A percentile compares a stretch with the other conserved stretches of the same genome.
phyloP scores from a whole-genome alignment of 768 basidiomycete species.

The Dentipellis fragilis region DNA sequence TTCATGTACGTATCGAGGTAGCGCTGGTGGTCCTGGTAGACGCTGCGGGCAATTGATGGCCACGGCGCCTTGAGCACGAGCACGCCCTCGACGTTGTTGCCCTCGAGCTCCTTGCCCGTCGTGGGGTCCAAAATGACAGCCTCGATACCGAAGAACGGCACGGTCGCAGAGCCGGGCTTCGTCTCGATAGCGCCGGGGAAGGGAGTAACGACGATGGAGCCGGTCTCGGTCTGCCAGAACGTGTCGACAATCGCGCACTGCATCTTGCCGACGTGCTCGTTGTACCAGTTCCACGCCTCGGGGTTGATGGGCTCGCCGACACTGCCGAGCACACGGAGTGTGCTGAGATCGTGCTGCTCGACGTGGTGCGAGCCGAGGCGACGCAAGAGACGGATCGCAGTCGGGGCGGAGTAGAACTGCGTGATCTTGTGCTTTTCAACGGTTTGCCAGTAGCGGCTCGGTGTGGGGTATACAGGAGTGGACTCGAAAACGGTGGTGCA shows the following conservation, averaged over 20 bases:
- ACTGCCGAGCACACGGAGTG: conserved; percentile 78
- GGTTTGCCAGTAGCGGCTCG: conserved; percentile 93
- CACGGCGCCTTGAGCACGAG: conserved; percentile 80
- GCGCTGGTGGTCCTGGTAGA: conserved; percentile 87
- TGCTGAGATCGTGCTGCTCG: conserved; percentile 69
- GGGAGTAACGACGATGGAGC: conserved; percentile 89
- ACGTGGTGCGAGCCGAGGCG: conserved; percentile 82
- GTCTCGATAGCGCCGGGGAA: conserved; percentile 94
- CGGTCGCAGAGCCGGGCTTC: conserved; percentile 93
- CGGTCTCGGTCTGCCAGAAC: conserved; percentile 98
- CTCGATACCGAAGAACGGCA: conserved; percentile 96
- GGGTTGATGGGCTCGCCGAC: conserved; percentile 99
- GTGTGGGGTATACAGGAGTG: conserved; percentile 93
- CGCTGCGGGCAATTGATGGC: conserved; percentile 92
- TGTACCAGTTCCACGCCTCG: conserved; percentile 99
- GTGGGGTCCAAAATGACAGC: conserved; percentile 79
- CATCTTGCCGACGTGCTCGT: conserved; percentile 81
- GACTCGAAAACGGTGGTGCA: conserved; percentile 91
- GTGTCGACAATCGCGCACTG: conserved; percentile 94
- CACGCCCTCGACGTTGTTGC: conserved; percentile 85
- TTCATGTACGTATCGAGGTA: conserved; percentile 73
- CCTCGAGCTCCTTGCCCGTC: conserved; percentile 66
- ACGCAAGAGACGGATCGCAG: conserved; percentile 88
- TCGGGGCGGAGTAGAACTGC: conserved; percentile 92
- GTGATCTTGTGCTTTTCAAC: conserved; percentile 91